Evolutionary conservation across 2,329 filamentous ascomycete species (phyloP), one percentile per base, ranked within the genome.

Genomic region (Aspergillus puulaauensis): DNA sequence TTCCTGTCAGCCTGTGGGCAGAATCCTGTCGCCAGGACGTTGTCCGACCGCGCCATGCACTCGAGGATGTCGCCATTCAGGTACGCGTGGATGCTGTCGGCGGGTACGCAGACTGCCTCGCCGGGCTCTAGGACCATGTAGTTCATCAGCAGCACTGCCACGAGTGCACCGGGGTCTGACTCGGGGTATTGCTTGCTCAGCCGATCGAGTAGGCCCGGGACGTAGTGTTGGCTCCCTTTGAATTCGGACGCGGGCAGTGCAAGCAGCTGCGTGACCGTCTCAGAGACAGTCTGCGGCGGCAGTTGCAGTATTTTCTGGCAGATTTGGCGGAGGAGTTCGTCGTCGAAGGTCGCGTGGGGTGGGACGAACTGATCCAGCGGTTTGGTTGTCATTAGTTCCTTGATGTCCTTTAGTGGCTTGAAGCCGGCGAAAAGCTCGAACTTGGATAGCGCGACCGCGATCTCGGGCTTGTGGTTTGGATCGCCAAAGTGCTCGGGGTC

Each of bases 401-500:
- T 73, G 57, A 92, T 86, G 2, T 86, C 78, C 9, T 73, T 67
- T 0, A 89, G 75, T 0, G 87, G 85, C 68, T 90, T 91, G 77
- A 87, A 92, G 6, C 89, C 89, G 9, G 86, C 87, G 64, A 93
- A 92, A 0, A 89, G 85, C 70, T 92, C 89, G 65, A 93, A 92
- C 21, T 85, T 83, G 12, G 82, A 80, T 1, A 92, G 75, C 0
- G 89, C 89, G 1, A 93, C 77, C 1, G 89, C 89, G 53, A 93
- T 92, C 69, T 93, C 89, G 1, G 90, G 89, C 74, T 92, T 92
- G 78, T 92, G 89, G 70, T 92, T 92, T 3, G 83, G 76, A 63
- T 93, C 89, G 1, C 83, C 84, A 70, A 89, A 92, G 57, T 85
- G 82, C 2, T 84, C 73, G 0, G 89, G 88, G 54, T 90, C 80